Evolutionary conservation across 2,329 filamentous ascomycete species (phyloP).

Genomic region (Verruconis gallopava): DNA sequence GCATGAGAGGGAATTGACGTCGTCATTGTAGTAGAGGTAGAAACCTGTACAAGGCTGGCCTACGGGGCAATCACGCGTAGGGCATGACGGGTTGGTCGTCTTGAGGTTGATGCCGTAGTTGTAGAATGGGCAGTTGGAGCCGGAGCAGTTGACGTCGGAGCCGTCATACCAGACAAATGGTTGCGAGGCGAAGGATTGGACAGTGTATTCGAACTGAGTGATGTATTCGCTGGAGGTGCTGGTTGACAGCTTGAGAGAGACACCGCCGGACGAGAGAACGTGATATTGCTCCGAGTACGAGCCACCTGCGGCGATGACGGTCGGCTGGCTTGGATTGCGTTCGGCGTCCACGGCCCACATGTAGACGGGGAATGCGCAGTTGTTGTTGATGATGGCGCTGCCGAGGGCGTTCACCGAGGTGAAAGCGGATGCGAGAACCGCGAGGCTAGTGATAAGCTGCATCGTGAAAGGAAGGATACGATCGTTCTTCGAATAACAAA

Average conservation of each 20-base stretch:
- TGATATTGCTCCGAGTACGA: conserved; percentile 22
- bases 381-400: conserved; percentile 24
- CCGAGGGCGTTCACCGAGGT: conserved; percentile 13
- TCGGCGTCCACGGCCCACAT: conserved; percentile 24
- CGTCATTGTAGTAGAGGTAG: conserved; percentile 10
- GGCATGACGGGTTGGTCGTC: conserved; percentile 7
- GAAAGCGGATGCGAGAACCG: conserved; percentile 16
- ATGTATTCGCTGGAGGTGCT: conserved; percentile 6
- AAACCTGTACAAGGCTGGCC: conserved; percentile 9
- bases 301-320: conserved; percentile 16
- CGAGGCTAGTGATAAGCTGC: conserved; percentile 9
- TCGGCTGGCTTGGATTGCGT: conserved; percentile 13
- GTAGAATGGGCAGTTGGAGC: conserved; percentile 20
- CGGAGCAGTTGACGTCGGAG: conserved; percentile 24
- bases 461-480: conserved; percentile 9
- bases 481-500: background rate
- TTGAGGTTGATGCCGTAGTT: conserved; percentile 23
- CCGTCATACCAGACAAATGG: conserved; percentile 24
- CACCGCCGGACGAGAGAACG: conserved; percentile 16
- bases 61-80: conserved; percentile 10
- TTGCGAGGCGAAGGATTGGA: conserved; percentile 10
- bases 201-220: conserved; percentile 26
- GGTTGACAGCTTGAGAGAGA: conserved; percentile 27
- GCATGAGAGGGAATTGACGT: conserved; percentile 10
- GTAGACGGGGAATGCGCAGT: conserved; percentile 24